phyloP scores from a whole-genome alignment of 108 stramenopile genomes.

The Nitzschia palea region DNA sequence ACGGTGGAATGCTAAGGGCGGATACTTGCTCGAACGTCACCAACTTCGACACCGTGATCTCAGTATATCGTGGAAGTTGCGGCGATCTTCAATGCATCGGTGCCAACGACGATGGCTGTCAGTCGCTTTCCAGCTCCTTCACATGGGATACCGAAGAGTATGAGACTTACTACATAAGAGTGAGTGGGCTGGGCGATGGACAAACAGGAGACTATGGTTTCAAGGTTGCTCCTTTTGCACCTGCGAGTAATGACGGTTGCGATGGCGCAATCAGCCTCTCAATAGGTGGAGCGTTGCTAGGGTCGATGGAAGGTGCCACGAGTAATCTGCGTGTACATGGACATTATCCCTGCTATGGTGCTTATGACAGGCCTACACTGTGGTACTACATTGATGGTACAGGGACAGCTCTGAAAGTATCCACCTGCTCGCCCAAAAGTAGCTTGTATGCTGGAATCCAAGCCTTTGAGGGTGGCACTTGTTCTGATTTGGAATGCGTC shows the following conservation, averaged over 20 bases:
- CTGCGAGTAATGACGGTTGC: constrained; percentile 13
- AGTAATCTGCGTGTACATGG: too few species aligned
- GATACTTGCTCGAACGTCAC: constrained; percentile 19
- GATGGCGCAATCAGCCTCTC: neutral
- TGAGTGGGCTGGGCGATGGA: neutral
- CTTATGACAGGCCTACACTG: neutral
- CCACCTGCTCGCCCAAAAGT: constrained; percentile 9
- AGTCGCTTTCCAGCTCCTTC: constrained; percentile 6
- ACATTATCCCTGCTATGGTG: too few species aligned
- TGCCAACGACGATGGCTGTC: constrained; percentile 13
- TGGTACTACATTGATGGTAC: constrained; percentile 18
- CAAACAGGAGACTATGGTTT: constrained; percentile 16
- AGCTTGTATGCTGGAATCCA: neutral
- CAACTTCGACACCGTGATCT: constrained; percentile 19
- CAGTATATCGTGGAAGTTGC: constrained; percentile 11
- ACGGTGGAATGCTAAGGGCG: neutral
- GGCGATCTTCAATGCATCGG: constrained; percentile 12
- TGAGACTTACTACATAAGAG: constrained; percentile 1
- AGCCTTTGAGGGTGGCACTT: constrained; percentile 2
- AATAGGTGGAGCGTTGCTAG: neutral
- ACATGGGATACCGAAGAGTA: neutral
- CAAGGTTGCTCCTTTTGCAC: constrained; percentile 1
- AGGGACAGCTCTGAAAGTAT: constrained; percentile 5
- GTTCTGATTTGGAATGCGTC: neutral
- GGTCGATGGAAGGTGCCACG: neutral